These are phyloP conservation scores for Limonium bicolor DNA, from an alignment of 148 eudicot genomes.

Conservation along the genomic window DNA sequence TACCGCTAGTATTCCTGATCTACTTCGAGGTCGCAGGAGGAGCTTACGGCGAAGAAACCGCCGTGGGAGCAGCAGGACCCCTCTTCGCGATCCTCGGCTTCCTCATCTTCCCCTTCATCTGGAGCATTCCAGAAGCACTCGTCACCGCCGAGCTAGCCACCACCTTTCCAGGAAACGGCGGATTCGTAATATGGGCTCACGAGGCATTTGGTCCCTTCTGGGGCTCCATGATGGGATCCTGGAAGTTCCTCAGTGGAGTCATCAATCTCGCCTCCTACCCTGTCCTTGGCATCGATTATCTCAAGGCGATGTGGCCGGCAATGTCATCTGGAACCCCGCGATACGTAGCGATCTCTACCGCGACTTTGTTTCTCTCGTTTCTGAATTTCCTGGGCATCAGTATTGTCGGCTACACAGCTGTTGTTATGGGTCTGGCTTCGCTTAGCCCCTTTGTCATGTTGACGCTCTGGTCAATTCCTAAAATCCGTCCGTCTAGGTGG, in stretches of 20 bases:
- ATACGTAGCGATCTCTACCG: conserved; percentile 7
- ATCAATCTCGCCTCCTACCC: conserved; percentile 26
- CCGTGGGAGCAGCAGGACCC: conserved; percentile 20
- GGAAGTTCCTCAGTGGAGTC: conserved; percentile 29
- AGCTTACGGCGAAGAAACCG: conserved; percentile 23
- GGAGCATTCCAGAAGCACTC: conserved; percentile 29
- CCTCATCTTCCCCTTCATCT: conserved; percentile 25
- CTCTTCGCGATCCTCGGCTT: conserved; percentile 18
- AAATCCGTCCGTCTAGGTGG: conserved; percentile 18
- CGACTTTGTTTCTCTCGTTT: conserved; percentile 14
- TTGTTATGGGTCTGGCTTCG: conserved; percentile 14
- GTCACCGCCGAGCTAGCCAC: conserved; percentile 36
- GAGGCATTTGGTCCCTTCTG: conserved; percentile 24
- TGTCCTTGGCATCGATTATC: conserved; percentile 23
- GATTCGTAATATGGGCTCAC: conserved; percentile 28
- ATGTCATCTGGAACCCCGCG: conserved; percentile 17
- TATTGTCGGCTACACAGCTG: conserved; percentile 25
- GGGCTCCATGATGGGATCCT: conserved; percentile 28
- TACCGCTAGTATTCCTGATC: conserved; percentile 24
- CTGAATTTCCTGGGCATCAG: conserved; percentile 22
- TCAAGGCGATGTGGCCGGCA: conserved; percentile 17
- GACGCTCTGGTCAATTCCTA: conserved; percentile 16
- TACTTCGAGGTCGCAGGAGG: conserved; percentile 32
- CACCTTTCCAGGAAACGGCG: conserved; percentile 26
- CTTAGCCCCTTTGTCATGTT: conserved; percentile 16